A percentile compares a stretch with the other conserved stretches of the same genome.
Conservation (phyloP, 2,329 filamentous ascomycete species). For the Passalora sequoiae region DNA sequence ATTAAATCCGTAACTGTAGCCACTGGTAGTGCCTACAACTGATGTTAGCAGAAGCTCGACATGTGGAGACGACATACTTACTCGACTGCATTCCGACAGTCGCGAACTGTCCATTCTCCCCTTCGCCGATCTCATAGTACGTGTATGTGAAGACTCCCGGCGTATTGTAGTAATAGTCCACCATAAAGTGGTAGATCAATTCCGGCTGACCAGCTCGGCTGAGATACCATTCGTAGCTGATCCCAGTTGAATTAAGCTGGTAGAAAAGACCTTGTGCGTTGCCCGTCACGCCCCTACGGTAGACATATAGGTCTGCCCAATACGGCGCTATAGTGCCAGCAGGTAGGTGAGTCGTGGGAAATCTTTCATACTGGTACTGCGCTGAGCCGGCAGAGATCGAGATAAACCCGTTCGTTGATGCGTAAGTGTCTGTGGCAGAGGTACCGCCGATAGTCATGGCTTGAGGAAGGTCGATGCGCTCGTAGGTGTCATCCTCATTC, state of each 20-base stretch:
- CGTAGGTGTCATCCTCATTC: conserved; percentile 34
- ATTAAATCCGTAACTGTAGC: neutral
- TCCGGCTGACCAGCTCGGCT: conserved; percentile 15
- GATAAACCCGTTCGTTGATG: conserved; percentile 32
- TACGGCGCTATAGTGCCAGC: conserved; percentile 28
- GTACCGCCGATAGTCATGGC: conserved; percentile 25
- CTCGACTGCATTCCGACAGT: conserved; percentile 29
- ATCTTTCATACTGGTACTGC: conserved; percentile 21
- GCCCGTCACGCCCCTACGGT: conserved; percentile 9
- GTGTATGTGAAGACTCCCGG: conserved; percentile 29
- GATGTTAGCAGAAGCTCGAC: neutral
- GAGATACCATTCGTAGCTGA: conserved; percentile 33
- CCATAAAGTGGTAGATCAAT: conserved; percentile 30
- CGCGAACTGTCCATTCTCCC: conserved; percentile 20
- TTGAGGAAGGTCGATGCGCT: conserved; percentile 30
- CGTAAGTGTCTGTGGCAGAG: conserved; percentile 20
- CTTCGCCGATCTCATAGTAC: conserved; percentile 27
- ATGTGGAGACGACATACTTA: conserved; percentile 15
- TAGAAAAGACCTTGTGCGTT: conserved; percentile 33
- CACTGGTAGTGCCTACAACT: neutral
- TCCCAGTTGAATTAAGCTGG: conserved; percentile 20
- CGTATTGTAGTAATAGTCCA: conserved; percentile 25
- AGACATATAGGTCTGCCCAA: conserved; percentile 33
- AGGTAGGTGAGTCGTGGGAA: conserved; percentile 27
- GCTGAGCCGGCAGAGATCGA: conserved; percentile 26